Base-by-base conservation (phyloP, 768 basidiomycete genomes). In the Boletus coccyginus region DNA sequence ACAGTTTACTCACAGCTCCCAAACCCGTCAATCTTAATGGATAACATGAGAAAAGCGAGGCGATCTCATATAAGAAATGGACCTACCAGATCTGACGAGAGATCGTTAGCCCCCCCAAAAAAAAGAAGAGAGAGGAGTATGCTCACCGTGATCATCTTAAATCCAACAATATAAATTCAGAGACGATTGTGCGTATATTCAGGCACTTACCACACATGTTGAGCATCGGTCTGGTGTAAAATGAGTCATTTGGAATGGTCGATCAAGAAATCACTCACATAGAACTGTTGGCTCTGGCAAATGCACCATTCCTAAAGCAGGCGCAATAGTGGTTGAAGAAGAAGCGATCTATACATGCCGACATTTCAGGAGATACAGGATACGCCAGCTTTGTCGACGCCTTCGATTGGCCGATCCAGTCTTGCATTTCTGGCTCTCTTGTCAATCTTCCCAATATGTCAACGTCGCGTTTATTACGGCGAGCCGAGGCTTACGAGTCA, bases 261-360 rank as follows among this genome's bases (percentile, higher is more conserved):
- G 17, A 38, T 13, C 14, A 39, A 44, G 35, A 41, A 46, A 21
- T 54, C 14, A 59, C 91, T 58, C 73, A 95, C 86, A 98, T 95
- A 16, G 90, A 85, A 61, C 90, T 85, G 68, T 96, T 97, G 10
- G 94, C 93, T 51, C 90, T 78, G 1, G 92, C 91, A 71, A 96
- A 98, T 0, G 92, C 94, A 7, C 94, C 93, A 50, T 84, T 84
- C 56, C 94, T 82, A 74, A 96, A 98, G 45, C 78, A 72, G 48
- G 87, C 81, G 64, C 94, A 96, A 71, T 97, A 97, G 64, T 95
- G 94, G 57, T 87, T 90, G 77, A 95, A 96, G 69, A 87, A 87
- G 67, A 89, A 94, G 40, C 94, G 80, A 67, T 97, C 94, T 42
- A 98, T 85, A 8, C 90, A 87, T 5, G 76, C 64, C 46, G 74